Evolutionary conservation across 306 rosid species (phyloP).

Genomic region (Lupinus albus): DNA sequence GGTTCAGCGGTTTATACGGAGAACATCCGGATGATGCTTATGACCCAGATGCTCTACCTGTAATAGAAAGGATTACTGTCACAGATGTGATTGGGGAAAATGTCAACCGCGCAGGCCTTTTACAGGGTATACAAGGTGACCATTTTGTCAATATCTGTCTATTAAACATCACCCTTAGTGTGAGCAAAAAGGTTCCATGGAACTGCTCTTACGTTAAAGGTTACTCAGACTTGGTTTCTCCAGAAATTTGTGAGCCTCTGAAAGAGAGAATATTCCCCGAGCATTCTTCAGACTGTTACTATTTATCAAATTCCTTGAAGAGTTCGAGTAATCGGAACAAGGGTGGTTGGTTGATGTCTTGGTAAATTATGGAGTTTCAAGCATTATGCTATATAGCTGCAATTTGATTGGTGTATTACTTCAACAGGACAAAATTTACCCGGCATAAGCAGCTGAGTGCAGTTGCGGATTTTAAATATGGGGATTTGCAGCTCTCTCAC

Average conservation of each 20-base stretch:
- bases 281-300: constrained; percentile 66
- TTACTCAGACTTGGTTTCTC: constrained; percentile 62
- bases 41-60: constrained; percentile 62
- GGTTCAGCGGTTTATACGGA: constrained; percentile 68
- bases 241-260: constrained; percentile 56
- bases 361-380: constrained; percentile 46
- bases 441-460: constrained; percentile 42
- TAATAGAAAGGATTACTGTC: constrained; percentile 57
- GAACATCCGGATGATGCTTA: constrained; percentile 70
- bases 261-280: constrained; percentile 56
- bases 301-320: constrained; percentile 46
- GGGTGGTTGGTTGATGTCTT: constrained; percentile 48
- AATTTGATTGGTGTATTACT: constrained; percentile 45
- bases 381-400: constrained; percentile 42
- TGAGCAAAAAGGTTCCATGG: constrained; percentile 59
- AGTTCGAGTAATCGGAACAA: constrained; percentile 43
- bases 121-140: constrained; percentile 68
- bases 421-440: constrained; percentile 37
- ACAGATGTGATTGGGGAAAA: constrained; percentile 59
- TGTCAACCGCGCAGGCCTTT: constrained; percentile 57
- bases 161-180: constrained; percentile 61
- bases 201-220: constrained; percentile 70
- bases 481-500: too few relatives aligned
- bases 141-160: constrained; percentile 60
- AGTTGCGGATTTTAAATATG: constrained; percentile 47